These are phyloP conservation scores for Boletus coccyginus DNA, from an alignment of 768 basidiomycete species.

Conservation along the genomic window DNA sequence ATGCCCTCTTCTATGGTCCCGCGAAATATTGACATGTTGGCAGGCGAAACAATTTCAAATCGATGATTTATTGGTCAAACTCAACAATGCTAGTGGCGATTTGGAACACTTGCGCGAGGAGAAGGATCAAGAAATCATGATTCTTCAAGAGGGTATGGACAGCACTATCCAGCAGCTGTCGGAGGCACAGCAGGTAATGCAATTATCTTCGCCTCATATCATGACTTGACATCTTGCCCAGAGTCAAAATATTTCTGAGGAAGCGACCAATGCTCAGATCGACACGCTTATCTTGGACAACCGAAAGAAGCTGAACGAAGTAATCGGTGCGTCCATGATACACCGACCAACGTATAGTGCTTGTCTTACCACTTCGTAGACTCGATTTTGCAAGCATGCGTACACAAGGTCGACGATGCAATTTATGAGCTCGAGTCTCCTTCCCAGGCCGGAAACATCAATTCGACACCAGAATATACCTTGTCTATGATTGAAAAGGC, in stretches of 20 bases:
- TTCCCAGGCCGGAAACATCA: constrained; percentile 89
- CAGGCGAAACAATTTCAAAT: constrained; percentile 96
- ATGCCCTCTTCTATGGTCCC: constrained; percentile 19
- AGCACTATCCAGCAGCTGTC: constrained; percentile 83
- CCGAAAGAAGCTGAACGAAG: constrained; percentile 95
- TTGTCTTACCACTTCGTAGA: constrained; percentile 47
- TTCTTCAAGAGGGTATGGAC: constrained; percentile 95
- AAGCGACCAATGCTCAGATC: constrained; percentile 94
- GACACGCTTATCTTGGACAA: constrained; percentile 96
- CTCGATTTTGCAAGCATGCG: constrained; percentile 94
- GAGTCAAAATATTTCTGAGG: constrained; percentile 82
- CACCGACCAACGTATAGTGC: not conserved
- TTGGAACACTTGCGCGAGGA: constrained; percentile 85
- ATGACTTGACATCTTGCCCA: constrained; percentile 30
- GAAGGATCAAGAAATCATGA: constrained; percentile 95
- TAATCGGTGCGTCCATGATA: constrained; percentile 64
- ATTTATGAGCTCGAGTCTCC: constrained; percentile 98
- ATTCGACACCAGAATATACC: constrained; percentile 98
- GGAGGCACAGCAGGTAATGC: constrained; percentile 78
- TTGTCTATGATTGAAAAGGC: constrained; percentile 98
- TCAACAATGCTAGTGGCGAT: constrained; percentile 73
- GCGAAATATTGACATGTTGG: constrained; percentile 13
- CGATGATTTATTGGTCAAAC: constrained; percentile 82
- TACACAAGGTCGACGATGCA: constrained; percentile 94
- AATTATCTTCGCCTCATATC: not conserved